phyloP scores from a whole-genome alignment of 768 basidiomycete genomes.

The Boletellus sp. region DNA sequence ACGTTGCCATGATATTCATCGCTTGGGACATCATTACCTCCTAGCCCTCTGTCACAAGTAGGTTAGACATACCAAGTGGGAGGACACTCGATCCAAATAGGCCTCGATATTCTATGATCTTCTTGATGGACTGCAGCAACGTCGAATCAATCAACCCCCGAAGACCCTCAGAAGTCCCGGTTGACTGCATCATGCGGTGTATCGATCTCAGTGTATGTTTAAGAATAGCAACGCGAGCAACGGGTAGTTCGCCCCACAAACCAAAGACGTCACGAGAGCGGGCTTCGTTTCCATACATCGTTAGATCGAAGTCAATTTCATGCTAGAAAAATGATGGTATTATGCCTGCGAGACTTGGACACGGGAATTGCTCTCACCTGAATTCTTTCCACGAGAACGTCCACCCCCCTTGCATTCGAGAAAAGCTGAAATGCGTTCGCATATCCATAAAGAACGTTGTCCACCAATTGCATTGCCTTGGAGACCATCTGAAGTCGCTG shows the following conservation, averaged over 20 bases:
- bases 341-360: slow-evolving; percentile 2
- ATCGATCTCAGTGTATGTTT: slow-evolving; percentile 89
- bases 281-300: slow-evolving; percentile 46
- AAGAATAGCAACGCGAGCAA: slow-evolving; percentile 73
- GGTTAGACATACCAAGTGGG: slow-evolving; percentile 61
- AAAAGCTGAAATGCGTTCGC: slow-evolving; percentile 85
- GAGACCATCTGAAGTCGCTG: slow-evolving; percentile 73
- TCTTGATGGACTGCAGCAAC: slow-evolving; percentile 79
- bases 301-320: slow-evolving; percentile 65
- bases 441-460: slow-evolving; percentile 88
- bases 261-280: slow-evolving; percentile 45
- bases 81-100: slow-evolving; percentile 86
- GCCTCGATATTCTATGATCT: slow-evolving; percentile 76
- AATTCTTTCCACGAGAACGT: slow-evolving; percentile 80
- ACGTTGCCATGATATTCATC: slow-evolving; percentile 93
- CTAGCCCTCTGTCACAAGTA: neutral
- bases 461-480: slow-evolving; percentile 88
- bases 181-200: slow-evolving; percentile 96
- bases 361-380: slow-evolving; percentile 45
- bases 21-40: slow-evolving; percentile 36
- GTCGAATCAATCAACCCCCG: slow-evolving; percentile 92
- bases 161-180: slow-evolving; percentile 90
- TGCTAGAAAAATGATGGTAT: slow-evolving; percentile 38
- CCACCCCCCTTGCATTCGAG: slow-evolving; percentile 79
- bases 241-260: slow-evolving; percentile 61